Conservation (phyloP, 139 green algal genomes). For the Chlamydomonas schloesseri region DNA sequence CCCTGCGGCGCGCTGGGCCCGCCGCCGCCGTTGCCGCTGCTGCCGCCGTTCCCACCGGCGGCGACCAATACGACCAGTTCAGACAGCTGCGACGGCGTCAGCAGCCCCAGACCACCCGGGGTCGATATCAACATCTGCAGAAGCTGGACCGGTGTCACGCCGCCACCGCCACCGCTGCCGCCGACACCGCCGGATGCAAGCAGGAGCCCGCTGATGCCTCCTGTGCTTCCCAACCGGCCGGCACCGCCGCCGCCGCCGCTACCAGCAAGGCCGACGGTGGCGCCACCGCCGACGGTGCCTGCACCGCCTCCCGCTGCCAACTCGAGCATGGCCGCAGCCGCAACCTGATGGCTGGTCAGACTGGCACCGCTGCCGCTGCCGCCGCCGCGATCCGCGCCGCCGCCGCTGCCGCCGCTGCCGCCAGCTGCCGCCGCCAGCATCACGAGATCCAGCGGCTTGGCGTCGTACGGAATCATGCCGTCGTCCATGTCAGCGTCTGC, state of each 20-base stretch:
- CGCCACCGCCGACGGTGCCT: background rate
- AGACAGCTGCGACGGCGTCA: too few species aligned
- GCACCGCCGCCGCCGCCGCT: too few species aligned
- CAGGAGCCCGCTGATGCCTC: too few species aligned
- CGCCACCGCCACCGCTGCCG: too few species aligned
- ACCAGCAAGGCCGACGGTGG: too few species aligned
- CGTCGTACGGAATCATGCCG: background rate
- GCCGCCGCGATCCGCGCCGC: background rate
- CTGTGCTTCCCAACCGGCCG: too few species aligned
- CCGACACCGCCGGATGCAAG: background rate
- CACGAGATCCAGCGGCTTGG: background rate
- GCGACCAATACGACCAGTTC: background rate
- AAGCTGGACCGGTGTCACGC: background rate
- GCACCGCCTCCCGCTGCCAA: background rate
- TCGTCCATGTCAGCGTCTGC: background rate
- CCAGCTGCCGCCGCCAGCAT: background rate
- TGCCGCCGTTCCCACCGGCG: background rate
- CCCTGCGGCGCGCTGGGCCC: too few species aligned
- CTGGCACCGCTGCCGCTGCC: background rate
- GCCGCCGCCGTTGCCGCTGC: background rate
- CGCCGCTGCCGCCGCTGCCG: background rate
- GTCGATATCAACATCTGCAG: background rate
- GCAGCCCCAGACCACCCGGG: too few species aligned
- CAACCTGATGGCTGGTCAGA: background rate
- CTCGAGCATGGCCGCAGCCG: conserved; percentile 10